Evolutionary conservation across 352 stramenopile species (phyloP), one percentile per base, ranked within the genome.

Genomic region (Phytophthora fragariae): DNA sequence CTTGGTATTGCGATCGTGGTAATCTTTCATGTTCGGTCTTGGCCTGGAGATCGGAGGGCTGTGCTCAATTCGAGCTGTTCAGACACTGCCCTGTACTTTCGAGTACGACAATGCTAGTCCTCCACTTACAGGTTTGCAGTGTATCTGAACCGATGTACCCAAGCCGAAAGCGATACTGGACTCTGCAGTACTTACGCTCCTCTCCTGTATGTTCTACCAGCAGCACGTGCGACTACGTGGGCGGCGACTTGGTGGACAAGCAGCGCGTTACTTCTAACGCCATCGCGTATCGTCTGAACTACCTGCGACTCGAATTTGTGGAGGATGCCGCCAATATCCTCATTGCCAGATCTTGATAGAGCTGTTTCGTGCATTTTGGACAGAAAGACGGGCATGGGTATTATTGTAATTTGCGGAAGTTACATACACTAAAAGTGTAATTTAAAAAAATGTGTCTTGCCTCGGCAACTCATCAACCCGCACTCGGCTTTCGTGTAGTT

Each of bases 131-230:
- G 50, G 50, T 37, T 57, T 68, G 33, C 19, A 7, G 21, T 6
- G 2, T n/a, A 15, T 50, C 63, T 70, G 63, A 57, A 64, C 54
- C 11, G n/a, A 46, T 64, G 37, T 46, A 70, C 54, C 53, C 21
- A 64, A 50, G 63, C 56, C 33, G 41, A 64, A 64, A 52, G 31
- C 21, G 9, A 37, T 35, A 12, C 55, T 64, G 55, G 46, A 70
- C 62, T 50, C 41, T 69, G 39, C 24, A n/a, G 27, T 9, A n/a
- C n/a, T n/a, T n/a, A 53, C 14, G 31, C 53, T 46, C 2, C 21
- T 58, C 41, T 41, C 58, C 63, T 52, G 63, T 41, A 57, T 53
- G 39, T 57, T 27, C 19, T 3, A 29, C 3, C 47, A 29, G 8
- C 5, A 24, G 27, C n/a, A 12, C 24, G 27, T 2, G n/a, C 49